Percentiles rank a stretch among this genome's conserved stretches.
Conservation (phyloP, 306 rosid genomes). For the Cucurbita argyrosperma region DNA sequence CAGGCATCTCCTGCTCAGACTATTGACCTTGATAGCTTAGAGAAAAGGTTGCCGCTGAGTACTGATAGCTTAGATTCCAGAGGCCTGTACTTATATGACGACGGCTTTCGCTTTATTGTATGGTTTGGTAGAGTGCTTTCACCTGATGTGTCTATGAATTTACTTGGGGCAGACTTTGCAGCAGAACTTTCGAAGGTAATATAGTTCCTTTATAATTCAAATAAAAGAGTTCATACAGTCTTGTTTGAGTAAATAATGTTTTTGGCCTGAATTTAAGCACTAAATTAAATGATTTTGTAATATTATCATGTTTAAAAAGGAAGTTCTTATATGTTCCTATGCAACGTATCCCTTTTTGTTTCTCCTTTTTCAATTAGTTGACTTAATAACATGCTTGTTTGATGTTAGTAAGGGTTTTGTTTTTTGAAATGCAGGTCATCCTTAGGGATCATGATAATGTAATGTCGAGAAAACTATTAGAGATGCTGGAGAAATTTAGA, state of each 20-base stretch:
- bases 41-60: slow-evolving; percentile 65
- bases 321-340: too few relatives aligned
- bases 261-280: neutral
- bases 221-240: neutral
- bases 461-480: slow-evolving; percentile 71
- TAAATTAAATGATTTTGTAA: neutral
- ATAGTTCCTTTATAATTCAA: neutral
- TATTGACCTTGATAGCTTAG: slow-evolving; percentile 35
- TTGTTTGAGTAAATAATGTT: neutral
- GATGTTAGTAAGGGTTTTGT: slow-evolving; percentile 2
- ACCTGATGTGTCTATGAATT: slow-evolving; percentile 80
- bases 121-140: slow-evolving; percentile 94
- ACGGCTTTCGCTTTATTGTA: slow-evolving; percentile 64
- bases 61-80: slow-evolving; percentile 82
- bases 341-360: too few relatives aligned
- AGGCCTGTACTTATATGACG: slow-evolving; percentile 69
- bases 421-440: slow-evolving; percentile 37
- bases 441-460: slow-evolving; percentile 46
- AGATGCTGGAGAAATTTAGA: slow-evolving; percentile 49
- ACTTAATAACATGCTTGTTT: too few relatives aligned
- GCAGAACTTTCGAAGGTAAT: slow-evolving; percentile 96
- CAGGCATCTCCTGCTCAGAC: slow-evolving; percentile 36
- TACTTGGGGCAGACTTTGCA: slow-evolving; percentile 79
- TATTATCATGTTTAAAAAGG: too few relatives aligned
- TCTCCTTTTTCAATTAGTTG: too few relatives aligned